These are phyloP conservation scores for Chaetoceros muelleri DNA, from an alignment of 108 stramenopile species.

Conservation along the genomic window DNA sequence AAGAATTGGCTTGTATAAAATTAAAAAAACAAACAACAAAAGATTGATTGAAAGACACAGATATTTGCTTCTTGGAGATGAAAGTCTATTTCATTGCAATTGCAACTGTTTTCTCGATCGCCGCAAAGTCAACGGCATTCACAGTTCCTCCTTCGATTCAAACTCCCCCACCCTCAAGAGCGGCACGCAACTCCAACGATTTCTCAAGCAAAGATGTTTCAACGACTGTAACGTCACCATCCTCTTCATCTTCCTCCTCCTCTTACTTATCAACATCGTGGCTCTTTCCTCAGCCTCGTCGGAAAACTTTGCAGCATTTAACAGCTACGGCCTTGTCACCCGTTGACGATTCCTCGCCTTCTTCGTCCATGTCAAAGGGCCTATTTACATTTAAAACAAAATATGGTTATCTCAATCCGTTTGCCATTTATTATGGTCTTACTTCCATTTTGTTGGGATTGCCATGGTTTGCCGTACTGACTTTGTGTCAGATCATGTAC, in stretches of 20 bases:
- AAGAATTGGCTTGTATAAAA: too few relatives aligned
- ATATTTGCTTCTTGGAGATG: too few relatives aligned
- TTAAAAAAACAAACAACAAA: too few relatives aligned
- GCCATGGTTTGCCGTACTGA: slow-evolving; percentile 57
- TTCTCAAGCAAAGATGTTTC: background rate
- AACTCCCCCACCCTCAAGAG: too few relatives aligned
- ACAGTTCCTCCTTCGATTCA: too few relatives aligned
- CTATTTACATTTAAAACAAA: slow-evolving; percentile 55
- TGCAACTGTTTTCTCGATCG: too few relatives aligned
- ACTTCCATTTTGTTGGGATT: slow-evolving; percentile 56
- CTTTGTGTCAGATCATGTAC: slow-evolving; percentile 39
- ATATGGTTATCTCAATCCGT: slow-evolving; percentile 78
- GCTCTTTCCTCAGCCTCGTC: background rate
- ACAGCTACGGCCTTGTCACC: background rate
- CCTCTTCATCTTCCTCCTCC: background rate
- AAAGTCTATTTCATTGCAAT: too few relatives aligned
- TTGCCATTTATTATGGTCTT: slow-evolving; percentile 66
- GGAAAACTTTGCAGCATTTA: background rate
- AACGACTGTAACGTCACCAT: background rate
- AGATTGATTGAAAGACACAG: too few relatives aligned
- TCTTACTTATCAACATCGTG: too few relatives aligned
- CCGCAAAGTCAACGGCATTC: too few relatives aligned
- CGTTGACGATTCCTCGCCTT: too few relatives aligned
- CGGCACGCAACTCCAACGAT: too few relatives aligned
- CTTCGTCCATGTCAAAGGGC: slow-evolving; percentile 11